Evolutionary conservation across 2,329 filamentous ascomycete genomes (phyloP).

Genomic region (Colletotrichum tamarilloi): DNA sequence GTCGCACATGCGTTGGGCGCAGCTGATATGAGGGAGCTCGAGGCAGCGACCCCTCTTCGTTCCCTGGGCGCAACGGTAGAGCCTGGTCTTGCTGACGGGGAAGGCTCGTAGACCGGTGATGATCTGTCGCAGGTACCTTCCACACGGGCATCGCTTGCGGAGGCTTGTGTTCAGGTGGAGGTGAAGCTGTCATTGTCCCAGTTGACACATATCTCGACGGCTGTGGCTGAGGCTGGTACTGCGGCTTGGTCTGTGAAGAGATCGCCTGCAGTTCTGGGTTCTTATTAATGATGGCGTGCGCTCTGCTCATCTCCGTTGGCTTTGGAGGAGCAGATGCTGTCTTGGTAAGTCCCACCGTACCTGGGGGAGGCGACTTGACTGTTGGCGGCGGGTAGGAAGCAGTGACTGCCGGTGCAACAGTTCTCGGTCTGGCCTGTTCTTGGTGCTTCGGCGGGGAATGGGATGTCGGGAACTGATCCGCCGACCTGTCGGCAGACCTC

Average conservation of each 20-base stretch:
- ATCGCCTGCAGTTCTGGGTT: slow-evolving; percentile 72
- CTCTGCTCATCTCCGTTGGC: slow-evolving; percentile 64
- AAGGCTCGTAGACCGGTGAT: slow-evolving; percentile 42
- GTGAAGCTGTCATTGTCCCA: slow-evolving; percentile 83
- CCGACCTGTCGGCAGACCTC: slow-evolving; percentile 79
- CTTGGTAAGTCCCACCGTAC: slow-evolving; percentile 44
- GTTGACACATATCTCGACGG: slow-evolving; percentile 59
- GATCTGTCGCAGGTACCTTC: slow-evolving; percentile 38
- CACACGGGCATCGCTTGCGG: slow-evolving; percentile 40
- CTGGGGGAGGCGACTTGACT: slow-evolving; percentile 17
- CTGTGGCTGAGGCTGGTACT: slow-evolving; percentile 39
- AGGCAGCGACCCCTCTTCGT: slow-evolving; percentile 38
- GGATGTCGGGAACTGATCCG: slow-evolving; percentile 78
- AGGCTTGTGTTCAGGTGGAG: slow-evolving; percentile 64
- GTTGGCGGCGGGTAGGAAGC: slow-evolving; percentile 45
- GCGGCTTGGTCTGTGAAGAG: slow-evolving; percentile 53
- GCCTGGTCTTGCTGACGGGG: slow-evolving; percentile 40
- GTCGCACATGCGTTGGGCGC: slow-evolving; percentile 45
- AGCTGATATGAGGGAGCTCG: slow-evolving; percentile 41
- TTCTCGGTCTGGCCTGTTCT: slow-evolving; percentile 27
- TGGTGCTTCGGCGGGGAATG: slow-evolving; percentile 24
- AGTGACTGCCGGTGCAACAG: slow-evolving; percentile 39
- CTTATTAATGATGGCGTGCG: slow-evolving; percentile 72
- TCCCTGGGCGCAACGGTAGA: neutral
- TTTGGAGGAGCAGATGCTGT: slow-evolving; percentile 53